Percentiles rank a stretch among this genome's conserved stretches.
Conservation (phyloP, 1,139 yeast species). For the Sugiyamaella neomexicana region DNA sequence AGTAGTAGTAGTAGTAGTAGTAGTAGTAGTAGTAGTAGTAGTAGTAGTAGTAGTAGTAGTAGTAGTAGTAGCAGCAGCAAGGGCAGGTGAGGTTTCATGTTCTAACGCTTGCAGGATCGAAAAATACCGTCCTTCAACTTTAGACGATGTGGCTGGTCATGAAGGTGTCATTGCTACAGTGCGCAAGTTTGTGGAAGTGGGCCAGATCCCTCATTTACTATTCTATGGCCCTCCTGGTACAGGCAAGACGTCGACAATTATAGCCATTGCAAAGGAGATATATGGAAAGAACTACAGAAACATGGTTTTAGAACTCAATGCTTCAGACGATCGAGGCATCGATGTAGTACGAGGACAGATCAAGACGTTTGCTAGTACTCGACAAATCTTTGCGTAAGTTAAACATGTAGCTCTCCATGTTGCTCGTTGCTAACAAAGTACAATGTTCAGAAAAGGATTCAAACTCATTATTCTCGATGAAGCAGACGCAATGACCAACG, state of each 20-base stretch:
- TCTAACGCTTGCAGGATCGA: conserved; percentile 62
- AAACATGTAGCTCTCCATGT: background rate
- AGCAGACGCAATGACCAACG: conserved; percentile 98
- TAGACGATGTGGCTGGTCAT: conserved; percentile 91
- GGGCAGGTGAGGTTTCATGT: background rate
- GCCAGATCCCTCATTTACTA: conserved; percentile 89
- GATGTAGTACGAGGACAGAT: conserved; percentile 88
- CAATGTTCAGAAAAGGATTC: conserved; percentile 43
- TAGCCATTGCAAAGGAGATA: conserved; percentile 82
- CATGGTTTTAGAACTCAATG: conserved; percentile 88
- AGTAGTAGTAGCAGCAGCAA: conserved; percentile 18
- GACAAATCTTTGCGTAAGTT: conserved; percentile 67
- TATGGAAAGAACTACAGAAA: conserved; percentile 68
- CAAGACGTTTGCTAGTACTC: conserved; percentile 86
- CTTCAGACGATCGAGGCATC: conserved; percentile 96
- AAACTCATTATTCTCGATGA: conserved; percentile 92
- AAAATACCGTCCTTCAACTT: conserved; percentile 82
- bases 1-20: too few relatives aligned
- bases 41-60: too few relatives aligned
- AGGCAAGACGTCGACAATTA: conserved; percentile 90
- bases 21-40: too few relatives aligned
- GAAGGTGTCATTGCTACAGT: conserved; percentile 80
- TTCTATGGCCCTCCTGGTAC: conserved; percentile 98
- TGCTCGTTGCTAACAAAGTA: conserved; percentile 2
- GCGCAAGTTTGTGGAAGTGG: conserved; percentile 77